Evolutionary conservation across 2,329 filamentous ascomycete species (phyloP).

Genomic region (Nannizziopsis arthrosporioides): DNA sequence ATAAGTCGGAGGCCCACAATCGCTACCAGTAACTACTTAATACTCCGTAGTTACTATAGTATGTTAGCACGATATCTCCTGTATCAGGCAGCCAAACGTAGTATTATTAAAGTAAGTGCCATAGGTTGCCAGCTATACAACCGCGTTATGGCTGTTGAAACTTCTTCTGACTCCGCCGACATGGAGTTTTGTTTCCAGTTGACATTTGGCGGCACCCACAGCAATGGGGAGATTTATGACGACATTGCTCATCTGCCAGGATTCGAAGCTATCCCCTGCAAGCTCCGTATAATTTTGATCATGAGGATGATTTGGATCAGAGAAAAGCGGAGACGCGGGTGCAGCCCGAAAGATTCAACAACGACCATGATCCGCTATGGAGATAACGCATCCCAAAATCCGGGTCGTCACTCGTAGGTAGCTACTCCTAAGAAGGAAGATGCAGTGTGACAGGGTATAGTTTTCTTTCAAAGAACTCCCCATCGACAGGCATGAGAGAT

Average conservation of each 20-base stretch:
- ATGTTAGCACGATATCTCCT: no score
- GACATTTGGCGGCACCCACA: not conserved
- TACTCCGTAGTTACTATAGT: no score
- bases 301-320: conserved; percentile 1
- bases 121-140: not conserved
- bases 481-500: no score
- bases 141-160: conserved; percentile 1
- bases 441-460: no score
- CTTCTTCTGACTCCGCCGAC: not conserved
- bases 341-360: not conserved
- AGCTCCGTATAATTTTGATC: not conserved
- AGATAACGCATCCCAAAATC: no score
- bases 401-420: no score
- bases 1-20: no score
- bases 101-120: not conserved
- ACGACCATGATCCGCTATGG: not conserved
- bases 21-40: no score
- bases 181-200: not conserved
- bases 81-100: not conserved
- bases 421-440: no score
- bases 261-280: not conserved
- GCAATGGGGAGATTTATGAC: conserved; percentile 1
- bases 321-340: not conserved
- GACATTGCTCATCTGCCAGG: conserved; percentile 8
- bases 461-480: no score